Evolutionary conservation across 352 stramenopile species (phyloP).

Genomic region (Pythium aquatile): DNA sequence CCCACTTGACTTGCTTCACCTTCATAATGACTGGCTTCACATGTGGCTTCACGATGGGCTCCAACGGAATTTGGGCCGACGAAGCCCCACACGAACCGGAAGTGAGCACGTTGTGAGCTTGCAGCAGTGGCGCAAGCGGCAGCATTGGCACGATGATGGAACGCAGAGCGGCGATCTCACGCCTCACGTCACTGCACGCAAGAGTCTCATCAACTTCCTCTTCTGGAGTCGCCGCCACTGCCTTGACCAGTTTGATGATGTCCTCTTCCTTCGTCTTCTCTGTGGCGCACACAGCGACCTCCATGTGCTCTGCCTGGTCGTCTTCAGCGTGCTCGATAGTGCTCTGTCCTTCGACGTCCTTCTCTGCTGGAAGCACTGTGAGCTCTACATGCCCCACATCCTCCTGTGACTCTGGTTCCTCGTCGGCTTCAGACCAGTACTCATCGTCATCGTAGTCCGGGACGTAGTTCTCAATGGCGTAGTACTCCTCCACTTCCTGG

Average conservation of each 20-base stretch:
- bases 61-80: not conserved
- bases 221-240: not conserved
- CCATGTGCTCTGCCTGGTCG: not conserved
- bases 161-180: conserved; percentile 1
- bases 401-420: not conserved
- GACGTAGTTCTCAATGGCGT: conserved; percentile 9
- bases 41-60: conserved; percentile 12
- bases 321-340: not conserved
- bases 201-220: not conserved
- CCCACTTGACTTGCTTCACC: conserved; percentile 7
- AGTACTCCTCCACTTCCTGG: conserved; percentile 10
- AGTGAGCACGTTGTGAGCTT: not conserved
- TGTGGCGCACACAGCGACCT: not conserved
- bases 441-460: conserved; percentile 7
- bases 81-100: not conserved
- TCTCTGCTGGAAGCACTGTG: not conserved
- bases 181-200: not conserved
- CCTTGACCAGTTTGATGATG: not conserved
- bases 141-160: conserved; percentile 14
- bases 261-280: not conserved
- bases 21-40: conserved; percentile 18
- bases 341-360: not conserved
- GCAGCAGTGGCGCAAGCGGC: not conserved
- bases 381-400: not conserved
- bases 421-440: conserved; percentile 12